Base-by-base conservation (phyloP, 768 basidiomycete genomes). In the Pleurotus cornucopiae region DNA sequence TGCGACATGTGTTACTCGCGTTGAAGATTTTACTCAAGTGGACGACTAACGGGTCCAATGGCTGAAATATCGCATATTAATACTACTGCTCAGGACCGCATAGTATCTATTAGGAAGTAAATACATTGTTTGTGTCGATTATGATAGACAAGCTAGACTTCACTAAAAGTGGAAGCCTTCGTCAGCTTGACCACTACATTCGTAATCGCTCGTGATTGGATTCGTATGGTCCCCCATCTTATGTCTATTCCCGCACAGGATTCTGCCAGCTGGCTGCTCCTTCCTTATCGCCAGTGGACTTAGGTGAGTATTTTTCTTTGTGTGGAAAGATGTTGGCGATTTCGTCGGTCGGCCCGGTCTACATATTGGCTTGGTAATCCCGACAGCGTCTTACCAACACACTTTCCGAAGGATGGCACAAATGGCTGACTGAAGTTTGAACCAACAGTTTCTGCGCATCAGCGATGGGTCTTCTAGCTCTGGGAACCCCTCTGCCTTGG, bases 401-500 rank as follows among this genome's bases (percentile, higher is more conserved):
- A 34, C 37, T 14, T 25, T 38, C 43, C 14, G 45, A 37, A 26
- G 46, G 54, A 37, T 39, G 30, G 34, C 46, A 46, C 9, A 20
- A 55, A 55, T 45, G 54, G 30, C 54, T 55, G 18, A 45, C 43
- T 46, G 43, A 16, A 16, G 39, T 37, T 23, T 34, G 18, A 46
- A 13, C n/a, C 16, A 14, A 21, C 37, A 49, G 14, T 52, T 54
- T 30, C 43, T 26, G 58, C 30, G 49, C 48, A 34, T 20, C 30
- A 40, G 49, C 51, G 54, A 99, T 99, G 96, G 97, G 97, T 54
- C 82, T 99, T 49, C 72, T 99, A 57, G 89, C 85, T 57, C 86
- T 96, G 51, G 97, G 97, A 53, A 98, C 94, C 2, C 94, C 97
- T 20, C 81, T 98, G 58, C 69, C 82, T 26, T 99, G 97, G 97